Base-by-base conservation (phyloP, 257 asterid species). In the Lavandula angustifolia region DNA sequence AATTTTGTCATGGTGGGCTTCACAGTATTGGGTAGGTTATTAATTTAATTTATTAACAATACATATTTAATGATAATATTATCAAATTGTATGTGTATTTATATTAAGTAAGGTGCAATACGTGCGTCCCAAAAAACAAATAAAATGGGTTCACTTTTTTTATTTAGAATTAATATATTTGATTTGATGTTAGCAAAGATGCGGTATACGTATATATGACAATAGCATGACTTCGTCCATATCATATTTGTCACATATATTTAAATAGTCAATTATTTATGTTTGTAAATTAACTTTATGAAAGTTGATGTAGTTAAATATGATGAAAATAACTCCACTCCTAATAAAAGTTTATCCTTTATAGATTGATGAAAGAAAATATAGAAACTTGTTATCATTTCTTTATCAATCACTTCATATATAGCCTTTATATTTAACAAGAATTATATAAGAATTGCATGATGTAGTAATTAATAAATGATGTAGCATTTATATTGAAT, bases 1-100 rank as follows among this genome's bases (percentile, higher is more conserved):
- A 57, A 64, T 27, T 64, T 71, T 60, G 59, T 77, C 58, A 75
- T 79, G 79, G 83, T 80, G 82, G 80, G 66, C 73, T 54, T 77
- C 33, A 12, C 50, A 12, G 8, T 44, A 12, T 44, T 42, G 48
- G 48, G 16, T 42, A 42, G 48, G 48, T 42, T 42, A 4, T 7
- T 4, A 4, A 34, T 34, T 34, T 1, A 4, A 34, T 34, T 34
- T 34, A 34, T 47, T 34, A 31, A 60, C n/a, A 8, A 0, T 40
- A 40, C 0, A 40, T 9, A 8, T 40, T 33, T 40, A 3, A 40
- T 8, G 7, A 49, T 33, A 11, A 53, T 43, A 52, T 66, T 40
- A 73, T 60, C 48, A 9, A 31, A 17, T 56, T 14, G n/a, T 7
- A 44, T 59, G 46, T 16, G 9, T 56, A 34, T 8, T 33, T 11